A percentile compares a stretch with the other conserved stretches of the same genome.
phyloP scores from a whole-genome alignment of 2,329 filamentous ascomycete genomes.

The Phialophora expanda region DNA sequence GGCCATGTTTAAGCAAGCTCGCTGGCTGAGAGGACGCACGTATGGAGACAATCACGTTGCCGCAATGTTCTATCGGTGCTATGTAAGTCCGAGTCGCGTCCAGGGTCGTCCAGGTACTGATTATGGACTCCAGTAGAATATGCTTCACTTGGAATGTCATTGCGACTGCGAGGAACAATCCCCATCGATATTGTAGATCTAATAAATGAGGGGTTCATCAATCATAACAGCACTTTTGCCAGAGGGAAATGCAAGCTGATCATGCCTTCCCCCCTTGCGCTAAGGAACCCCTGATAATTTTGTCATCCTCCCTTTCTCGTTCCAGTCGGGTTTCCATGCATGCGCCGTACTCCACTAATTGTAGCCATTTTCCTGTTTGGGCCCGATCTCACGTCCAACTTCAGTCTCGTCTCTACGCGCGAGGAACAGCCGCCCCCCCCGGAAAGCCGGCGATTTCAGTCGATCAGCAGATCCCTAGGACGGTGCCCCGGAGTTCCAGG shows the following conservation, averaged over 20 bases:
- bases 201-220: neutral
- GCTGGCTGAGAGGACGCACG: neutral
- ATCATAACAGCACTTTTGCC: neutral
- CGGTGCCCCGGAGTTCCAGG: neutral
- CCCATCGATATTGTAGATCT: neutral
- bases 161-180: neutral
- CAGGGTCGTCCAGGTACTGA: neutral
- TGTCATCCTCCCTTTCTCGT: neutral
- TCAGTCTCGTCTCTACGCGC: neutral
- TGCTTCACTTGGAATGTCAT: neutral
- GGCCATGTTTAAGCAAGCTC: neutral
- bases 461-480: neutral
- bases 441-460: neutral
- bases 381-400: too few relatives aligned
- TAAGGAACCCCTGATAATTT: neutral
- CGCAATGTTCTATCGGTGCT: neutral
- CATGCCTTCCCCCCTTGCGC: neutral
- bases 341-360: too few relatives aligned
- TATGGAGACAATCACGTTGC: neutral
- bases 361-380: too few relatives aligned
- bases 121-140: neutral
- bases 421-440: neutral
- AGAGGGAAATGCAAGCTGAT: neutral
- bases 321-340: too few relatives aligned
- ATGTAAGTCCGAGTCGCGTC: neutral